phyloP scores from a whole-genome alignment of 1,284 basidiomycete genomes.

The Puccinia horiana region DNA sequence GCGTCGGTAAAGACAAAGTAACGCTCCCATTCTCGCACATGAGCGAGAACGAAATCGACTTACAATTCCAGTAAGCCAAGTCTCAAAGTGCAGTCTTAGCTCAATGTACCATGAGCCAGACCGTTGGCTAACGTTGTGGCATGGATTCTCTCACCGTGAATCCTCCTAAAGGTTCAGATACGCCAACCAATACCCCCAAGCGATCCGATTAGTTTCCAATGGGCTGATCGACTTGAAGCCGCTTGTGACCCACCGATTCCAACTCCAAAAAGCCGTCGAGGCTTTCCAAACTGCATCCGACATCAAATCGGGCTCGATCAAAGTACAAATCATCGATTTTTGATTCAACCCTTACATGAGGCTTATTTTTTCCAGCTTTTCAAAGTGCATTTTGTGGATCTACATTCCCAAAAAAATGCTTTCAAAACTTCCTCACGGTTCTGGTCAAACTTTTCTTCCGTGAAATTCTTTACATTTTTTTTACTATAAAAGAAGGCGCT shows the following conservation, averaged over 20 bases:
- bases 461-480: too few species aligned
- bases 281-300: slow-evolving; percentile 78
- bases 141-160: too few species aligned
- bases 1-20: slow-evolving; percentile 61
- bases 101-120: slow-evolving; percentile 50
- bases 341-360: too few species aligned
- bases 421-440: too few species aligned
- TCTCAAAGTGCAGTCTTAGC: slow-evolving; percentile 51
- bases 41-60: slow-evolving; percentile 63
- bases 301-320: slow-evolving; percentile 61
- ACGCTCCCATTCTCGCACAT: slow-evolving; percentile 62
- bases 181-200: slow-evolving; percentile 69
- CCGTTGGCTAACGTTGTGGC: slow-evolving; percentile 53
- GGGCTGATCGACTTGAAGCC: slow-evolving; percentile 83
- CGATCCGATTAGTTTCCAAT: slow-evolving; percentile 74
- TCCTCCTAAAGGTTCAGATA: slow-evolving; percentile 57
- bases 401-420: too few species aligned
- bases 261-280: slow-evolving; percentile 71
- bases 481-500: too few species aligned
- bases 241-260: slow-evolving; percentile 80
- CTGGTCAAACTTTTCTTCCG: too few species aligned
- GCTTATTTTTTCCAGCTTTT: too few species aligned
- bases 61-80: slow-evolving; percentile 63
- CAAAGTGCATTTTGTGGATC: too few species aligned
- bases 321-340: slow-evolving; percentile 36